Conservation (phyloP, 192 early-diverging fungal genomes). For the Coemansia biformis region DNA sequence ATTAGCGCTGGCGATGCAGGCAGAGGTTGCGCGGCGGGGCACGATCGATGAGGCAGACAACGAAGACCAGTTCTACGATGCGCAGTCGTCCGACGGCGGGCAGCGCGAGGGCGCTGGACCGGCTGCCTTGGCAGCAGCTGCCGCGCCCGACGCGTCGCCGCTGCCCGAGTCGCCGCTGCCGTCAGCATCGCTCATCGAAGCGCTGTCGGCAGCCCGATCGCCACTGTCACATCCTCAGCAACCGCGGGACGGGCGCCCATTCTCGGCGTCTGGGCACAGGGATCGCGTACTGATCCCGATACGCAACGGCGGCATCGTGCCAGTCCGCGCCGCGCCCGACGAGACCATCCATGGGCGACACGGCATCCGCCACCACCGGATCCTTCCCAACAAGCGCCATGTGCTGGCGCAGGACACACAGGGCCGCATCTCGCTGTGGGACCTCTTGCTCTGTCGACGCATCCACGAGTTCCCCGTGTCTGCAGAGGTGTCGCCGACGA, state of each 20-base stretch:
- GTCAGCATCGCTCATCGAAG: slow-evolving; percentile 21
- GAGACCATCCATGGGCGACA: slow-evolving; percentile 54
- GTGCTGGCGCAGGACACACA: slow-evolving; percentile 78
- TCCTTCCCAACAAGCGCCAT: slow-evolving; percentile 82
- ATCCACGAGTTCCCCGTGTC: slow-evolving; percentile 46
- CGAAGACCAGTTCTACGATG: slow-evolving; percentile 24
- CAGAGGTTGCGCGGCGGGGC: slow-evolving; percentile 28
- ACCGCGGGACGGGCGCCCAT: not conserved
- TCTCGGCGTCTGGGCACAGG: not conserved
- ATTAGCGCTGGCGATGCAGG: slow-evolving; percentile 34
- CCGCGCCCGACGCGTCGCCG: not conserved
- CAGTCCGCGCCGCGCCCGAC: slow-evolving; percentile 34
- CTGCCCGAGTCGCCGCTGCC: slow-evolving; percentile 39
- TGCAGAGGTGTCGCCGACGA: slow-evolving; percentile 53
- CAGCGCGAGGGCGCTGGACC: slow-evolving; percentile 9
- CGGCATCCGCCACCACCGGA: slow-evolving; percentile 58
- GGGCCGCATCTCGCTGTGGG: slow-evolving; percentile 84
- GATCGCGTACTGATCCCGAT: not conserved
- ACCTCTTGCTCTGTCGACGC: slow-evolving; percentile 69
- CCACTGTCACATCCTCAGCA: not conserved
- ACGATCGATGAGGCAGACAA: slow-evolving; percentile 11
- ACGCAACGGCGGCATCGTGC: slow-evolving; percentile 5
- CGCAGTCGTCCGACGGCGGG: slow-evolving; percentile 4
- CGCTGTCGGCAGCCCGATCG: not conserved
- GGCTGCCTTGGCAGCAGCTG: no score